These are phyloP conservation scores for Fusarium marasasianum DNA, from an alignment of 2,329 filamentous ascomycete genomes.

Conservation along the genomic window DNA sequence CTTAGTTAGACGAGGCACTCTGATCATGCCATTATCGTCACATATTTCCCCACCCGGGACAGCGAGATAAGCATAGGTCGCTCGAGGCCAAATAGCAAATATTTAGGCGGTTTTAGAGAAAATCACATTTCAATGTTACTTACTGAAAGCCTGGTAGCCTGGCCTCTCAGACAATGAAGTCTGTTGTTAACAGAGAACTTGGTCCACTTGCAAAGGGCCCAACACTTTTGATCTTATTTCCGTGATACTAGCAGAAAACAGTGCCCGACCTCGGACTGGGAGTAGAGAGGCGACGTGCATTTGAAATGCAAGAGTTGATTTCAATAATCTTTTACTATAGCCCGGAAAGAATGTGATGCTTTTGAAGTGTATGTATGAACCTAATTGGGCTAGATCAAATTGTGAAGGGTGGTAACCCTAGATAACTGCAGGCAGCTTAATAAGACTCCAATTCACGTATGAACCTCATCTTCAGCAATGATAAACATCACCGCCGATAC, in stretches of 20 bases:
- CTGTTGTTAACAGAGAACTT: neutral
- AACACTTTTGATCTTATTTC: too few relatives aligned
- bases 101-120: fast-evolving
- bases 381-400: too few relatives aligned
- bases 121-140: fast-evolving
- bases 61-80: too few relatives aligned
- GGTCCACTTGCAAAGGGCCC: fast-evolving
- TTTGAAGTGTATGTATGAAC: neutral
- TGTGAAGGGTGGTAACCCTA: too few relatives aligned
- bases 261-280: too few relatives aligned
- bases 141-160: fast-evolving
- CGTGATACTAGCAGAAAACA: too few relatives aligned
- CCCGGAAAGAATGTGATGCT: neutral
- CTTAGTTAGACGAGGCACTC: neutral
- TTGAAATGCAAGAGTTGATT: neutral
- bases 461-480: neutral
- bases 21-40: neutral
- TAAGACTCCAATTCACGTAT: too few relatives aligned
- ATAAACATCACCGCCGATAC: neutral
- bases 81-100: neutral
- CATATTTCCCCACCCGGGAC: neutral
- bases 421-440: too few relatives aligned
- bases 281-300: too few relatives aligned
- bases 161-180: fast-evolving
- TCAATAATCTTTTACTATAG: too few relatives aligned